These are phyloP conservation scores for Choanephora cucurbitarum DNA, from an alignment of 371 early-diverging fungal genomes.

Conservation along the genomic window DNA sequence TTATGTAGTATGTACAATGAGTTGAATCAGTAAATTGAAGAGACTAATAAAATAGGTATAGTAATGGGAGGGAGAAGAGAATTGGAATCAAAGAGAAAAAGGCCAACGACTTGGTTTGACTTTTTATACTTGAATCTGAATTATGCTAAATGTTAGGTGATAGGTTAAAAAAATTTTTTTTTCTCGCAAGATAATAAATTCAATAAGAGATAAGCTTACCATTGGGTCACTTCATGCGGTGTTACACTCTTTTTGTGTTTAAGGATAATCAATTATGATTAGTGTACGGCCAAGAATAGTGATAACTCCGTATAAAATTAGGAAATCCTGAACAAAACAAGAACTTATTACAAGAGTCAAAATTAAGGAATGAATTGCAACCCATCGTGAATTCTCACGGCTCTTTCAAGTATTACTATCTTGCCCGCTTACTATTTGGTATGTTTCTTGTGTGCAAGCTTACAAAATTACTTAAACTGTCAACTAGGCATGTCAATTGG, in stretches of 20 bases:
- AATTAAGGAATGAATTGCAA: too few relatives aligned
- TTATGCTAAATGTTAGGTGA: too few relatives aligned
- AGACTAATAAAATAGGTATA: not conserved
- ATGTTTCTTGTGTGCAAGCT: too few relatives aligned
- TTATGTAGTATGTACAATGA: not conserved
- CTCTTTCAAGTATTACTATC: too few relatives aligned
- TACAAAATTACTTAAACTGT: too few relatives aligned
- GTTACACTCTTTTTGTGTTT: not conserved
- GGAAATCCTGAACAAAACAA: constrained; percentile 12
- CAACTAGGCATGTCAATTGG: too few relatives aligned
- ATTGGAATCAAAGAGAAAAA: not conserved
- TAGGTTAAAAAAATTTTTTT: too few relatives aligned
- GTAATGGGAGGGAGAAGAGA: not conserved
- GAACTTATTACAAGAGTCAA: not conserved
- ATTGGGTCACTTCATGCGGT: too few relatives aligned
- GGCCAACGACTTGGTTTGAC: not conserved
- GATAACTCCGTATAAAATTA: not conserved
- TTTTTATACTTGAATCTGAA: not conserved
- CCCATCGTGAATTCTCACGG: too few relatives aligned
- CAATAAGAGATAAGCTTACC: too few relatives aligned
- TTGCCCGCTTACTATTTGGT: too few relatives aligned
- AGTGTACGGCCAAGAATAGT: not conserved
- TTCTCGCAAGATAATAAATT: too few relatives aligned
- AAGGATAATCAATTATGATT: not conserved
- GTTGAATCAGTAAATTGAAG: not conserved